Base-by-base conservation (phyloP, 768 basidiomycete genomes). In the Boletus rubroflammeus region DNA sequence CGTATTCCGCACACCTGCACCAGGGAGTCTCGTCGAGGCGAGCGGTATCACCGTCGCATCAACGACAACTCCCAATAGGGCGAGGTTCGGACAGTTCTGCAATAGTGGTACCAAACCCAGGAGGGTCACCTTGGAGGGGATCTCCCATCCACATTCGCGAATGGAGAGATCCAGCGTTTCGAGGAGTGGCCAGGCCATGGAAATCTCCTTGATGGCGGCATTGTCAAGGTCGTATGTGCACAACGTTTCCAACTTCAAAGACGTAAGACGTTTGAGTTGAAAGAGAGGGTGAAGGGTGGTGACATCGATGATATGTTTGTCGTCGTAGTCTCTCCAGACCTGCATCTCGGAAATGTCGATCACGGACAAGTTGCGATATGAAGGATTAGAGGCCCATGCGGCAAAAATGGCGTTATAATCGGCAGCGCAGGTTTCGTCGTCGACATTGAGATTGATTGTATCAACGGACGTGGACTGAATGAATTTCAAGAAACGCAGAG, bases 381-480 rank as follows among this genome's bases (percentile, higher is more conserved):
- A 48, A 0, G 62, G 64, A 31, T 66, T 57, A 5, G 56, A 47
- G 34, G 62, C 64, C 66, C 67, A 68, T 4, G 43, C 6, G 3
- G 59, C 52, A 36, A 67, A 67, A 13, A 68, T 66, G 43, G 34
- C 32, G 6, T 60, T 46, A 39, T 68, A 67, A 48, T 59, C 62
- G 17, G 58, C 50, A 49, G 66, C 66, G 42, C 62, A 62, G 6
- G 64, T 66, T 64, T 67, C 66, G 49, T 67, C 67, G 47, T 67
- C 66, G 47, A 67, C 48, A 28, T 68, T 67, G 67, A 68, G 64
- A 63, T 68, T 67, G 40, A 67, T 67, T 58, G 67, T 66, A 62
- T 66, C 64, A 56, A 67, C 54, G 29, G 61, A 61, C 44, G 59
- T 56, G 31, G 67, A 67, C 40, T 62, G 59, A 34, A 68, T 54